phyloP scores from a whole-genome alignment of 2,329 filamentous ascomycete species.

The Curvularia eragrostidis region DNA sequence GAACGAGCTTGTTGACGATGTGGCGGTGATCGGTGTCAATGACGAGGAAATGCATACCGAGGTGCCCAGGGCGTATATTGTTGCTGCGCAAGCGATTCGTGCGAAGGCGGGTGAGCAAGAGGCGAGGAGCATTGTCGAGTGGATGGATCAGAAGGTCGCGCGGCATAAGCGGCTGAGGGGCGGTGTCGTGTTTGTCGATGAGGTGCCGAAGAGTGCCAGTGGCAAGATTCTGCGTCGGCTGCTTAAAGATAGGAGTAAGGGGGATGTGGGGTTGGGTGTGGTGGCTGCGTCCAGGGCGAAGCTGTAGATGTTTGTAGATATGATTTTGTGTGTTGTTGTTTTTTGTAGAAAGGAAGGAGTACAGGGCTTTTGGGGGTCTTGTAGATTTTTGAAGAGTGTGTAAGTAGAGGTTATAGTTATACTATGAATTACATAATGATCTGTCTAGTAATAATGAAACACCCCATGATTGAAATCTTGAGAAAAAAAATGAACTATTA shows the following conservation, averaged over 20 bases:
- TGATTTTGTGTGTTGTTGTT: neutral
- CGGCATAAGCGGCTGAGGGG: constrained; percentile 40
- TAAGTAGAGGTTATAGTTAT: too few relatives aligned
- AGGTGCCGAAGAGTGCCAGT: constrained; percentile 56
- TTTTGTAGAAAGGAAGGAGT: too few relatives aligned
- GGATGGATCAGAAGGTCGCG: constrained; percentile 33
- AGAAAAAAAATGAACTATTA: too few relatives aligned
- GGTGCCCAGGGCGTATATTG: constrained; percentile 40
- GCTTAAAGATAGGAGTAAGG: constrained; percentile 30
- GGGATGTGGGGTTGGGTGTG: constrained; percentile 28
- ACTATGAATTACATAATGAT: too few relatives aligned
- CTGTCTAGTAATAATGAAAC: too few relatives aligned
- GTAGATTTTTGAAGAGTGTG: too few relatives aligned
- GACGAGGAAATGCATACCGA: constrained; percentile 37
- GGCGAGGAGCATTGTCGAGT: constrained; percentile 25
- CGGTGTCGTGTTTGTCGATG: constrained; percentile 53
- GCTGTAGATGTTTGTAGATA: constrained; percentile 10
- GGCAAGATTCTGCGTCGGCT: constrained; percentile 55
- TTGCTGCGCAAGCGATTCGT: constrained; percentile 20
- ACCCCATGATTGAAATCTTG: too few relatives aligned
- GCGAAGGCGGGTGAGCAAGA: constrained; percentile 21
- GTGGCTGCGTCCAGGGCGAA: constrained; percentile 19
- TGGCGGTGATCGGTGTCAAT: constrained; percentile 38
- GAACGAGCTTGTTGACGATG: constrained; percentile 34
- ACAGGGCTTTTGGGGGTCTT: too few relatives aligned